Base-by-base conservation (phyloP, 73 alveolate species). In the Paramecium pentaurelia region DNA sequence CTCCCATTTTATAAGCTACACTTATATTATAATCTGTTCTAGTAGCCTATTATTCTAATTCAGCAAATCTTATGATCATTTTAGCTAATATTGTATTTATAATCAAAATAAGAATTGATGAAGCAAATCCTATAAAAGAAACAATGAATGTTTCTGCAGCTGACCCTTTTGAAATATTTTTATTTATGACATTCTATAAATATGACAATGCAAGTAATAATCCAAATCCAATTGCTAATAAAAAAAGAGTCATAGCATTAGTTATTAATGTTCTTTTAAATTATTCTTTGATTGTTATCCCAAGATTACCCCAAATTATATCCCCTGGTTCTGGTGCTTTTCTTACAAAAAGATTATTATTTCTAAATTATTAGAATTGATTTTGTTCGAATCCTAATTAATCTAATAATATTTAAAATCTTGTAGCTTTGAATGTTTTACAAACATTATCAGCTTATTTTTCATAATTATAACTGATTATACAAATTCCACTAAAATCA, bases 251-350 rank as follows among this genome's bases (percentile, higher is more conserved):
- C 75, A 77, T 47, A 8, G 22, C 30, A 47, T 77, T 77, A 1
- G 90, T 77, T 47, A 27, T 25, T 40, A 47, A 44, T 6, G 27
- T 44, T 42, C 90, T 77, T 77, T 44, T 38, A 77, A 8, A 47
- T 14, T 77, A 34, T 16, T 40, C 45, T 22, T 32, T 30, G 2
- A 47, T 60, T 8, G 70, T 47, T 2, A 44, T 44, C 0, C 90
- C 90, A 0, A 77, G 32, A 42, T 77, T 77, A 3, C 71, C 90
- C 90, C 90, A 77, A 18, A 77, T 77, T 40, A 77, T 25, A 77
- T 77, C 90, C 6, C 90, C 90, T 10, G 90, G 90, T 77, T 77
- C 90, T 22, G 90, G 90, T 1, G 90, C 90, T 20, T 47, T 77
- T 12, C 10, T 44, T 4, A 77, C 90, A 20, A 44, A 11, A 40